Conservation (phyloP, 2,329 filamentous ascomycete species). For the Exophiala calicioides region DNA sequence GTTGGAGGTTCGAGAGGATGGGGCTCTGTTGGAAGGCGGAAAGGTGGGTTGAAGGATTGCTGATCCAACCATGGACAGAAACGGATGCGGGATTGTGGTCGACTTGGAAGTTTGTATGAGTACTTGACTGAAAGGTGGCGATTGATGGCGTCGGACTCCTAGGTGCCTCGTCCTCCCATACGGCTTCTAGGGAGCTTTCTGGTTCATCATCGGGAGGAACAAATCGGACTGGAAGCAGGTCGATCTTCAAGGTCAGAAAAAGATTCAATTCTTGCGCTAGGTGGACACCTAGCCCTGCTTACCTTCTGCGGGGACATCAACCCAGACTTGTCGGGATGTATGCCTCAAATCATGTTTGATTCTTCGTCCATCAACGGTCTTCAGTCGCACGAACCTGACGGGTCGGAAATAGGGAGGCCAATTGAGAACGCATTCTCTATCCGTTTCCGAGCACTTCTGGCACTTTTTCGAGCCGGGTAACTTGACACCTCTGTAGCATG, state of each 20-base stretch:
- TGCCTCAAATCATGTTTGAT: slow-evolving; percentile 21
- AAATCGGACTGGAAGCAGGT: slow-evolving; percentile 5
- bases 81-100: slow-evolving; percentile 3
- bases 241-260: not conserved
- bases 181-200: not conserved
- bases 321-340: slow-evolving; percentile 18
- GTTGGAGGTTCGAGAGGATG: not conserved
- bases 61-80: not conserved
- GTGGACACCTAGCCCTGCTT: not conserved
- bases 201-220: slow-evolving; percentile 4
- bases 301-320: slow-evolving; percentile 22
- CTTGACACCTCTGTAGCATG: slow-evolving; percentile 10
- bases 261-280: not conserved
- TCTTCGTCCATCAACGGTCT: slow-evolving; percentile 7
- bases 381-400: slow-evolving; percentile 15
- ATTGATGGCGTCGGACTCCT: not conserved
- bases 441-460: slow-evolving; percentile 10
- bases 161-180: not conserved
- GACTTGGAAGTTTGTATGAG: not conserved
- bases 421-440: slow-evolving; percentile 7
- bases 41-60: not conserved
- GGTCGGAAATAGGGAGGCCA: slow-evolving; percentile 9
- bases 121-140: not conserved
- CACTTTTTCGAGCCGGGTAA: slow-evolving; percentile 7
- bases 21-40: not conserved